Base-by-base conservation (phyloP, 345 rosid genomes). In the Euphorbia peplus region DNA sequence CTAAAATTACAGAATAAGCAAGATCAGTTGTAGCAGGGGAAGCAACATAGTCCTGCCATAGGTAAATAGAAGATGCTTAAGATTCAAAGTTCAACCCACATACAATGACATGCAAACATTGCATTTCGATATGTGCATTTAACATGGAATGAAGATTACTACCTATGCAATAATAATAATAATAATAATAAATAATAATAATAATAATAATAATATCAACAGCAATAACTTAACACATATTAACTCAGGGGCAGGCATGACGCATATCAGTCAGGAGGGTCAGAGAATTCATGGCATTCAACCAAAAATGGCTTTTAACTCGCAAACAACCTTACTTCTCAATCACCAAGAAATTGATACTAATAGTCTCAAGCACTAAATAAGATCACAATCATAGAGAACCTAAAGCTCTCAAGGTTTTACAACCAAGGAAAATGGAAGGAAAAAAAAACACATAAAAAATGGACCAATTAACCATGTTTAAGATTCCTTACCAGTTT, bases 31-130 rank as follows among this genome's bases (percentile, higher is more conserved):
- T 95, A 53, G 84, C 70, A 61, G 93, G 76, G 59, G 83, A 70
- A 58, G 98, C 96, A 61, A 95, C 76, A 85, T 95, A 95, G 67
- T 95, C 98, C 99, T 95, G 86, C 75, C 81, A 79, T 74, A 69
- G 50, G 63, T 44, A 28, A 48, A 66, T 37, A 24, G 19, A 62
- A 42, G 30, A 13, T 51, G 53, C 54, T 50, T 67, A 67, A 80
- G 60, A 63, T 57, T 54, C 44, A 56, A 70, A 74, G 15, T 29
- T 3, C 52, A 63, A 57, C 29, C 48, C 67, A 50, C 39, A 19
- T 10, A 13, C 13, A 57, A 12, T 44, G 24, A 5, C 10, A 47
- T 46, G 37, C 39, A 32, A 42, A 30, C 5, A 56, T 56, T 4
- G 15, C 69, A 51, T 39, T 24, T 32, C 56, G 54, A 35, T 65